Conservation (phyloP, 2,329 filamentous ascomycete genomes). For the Herpotrichia juniperi region DNA sequence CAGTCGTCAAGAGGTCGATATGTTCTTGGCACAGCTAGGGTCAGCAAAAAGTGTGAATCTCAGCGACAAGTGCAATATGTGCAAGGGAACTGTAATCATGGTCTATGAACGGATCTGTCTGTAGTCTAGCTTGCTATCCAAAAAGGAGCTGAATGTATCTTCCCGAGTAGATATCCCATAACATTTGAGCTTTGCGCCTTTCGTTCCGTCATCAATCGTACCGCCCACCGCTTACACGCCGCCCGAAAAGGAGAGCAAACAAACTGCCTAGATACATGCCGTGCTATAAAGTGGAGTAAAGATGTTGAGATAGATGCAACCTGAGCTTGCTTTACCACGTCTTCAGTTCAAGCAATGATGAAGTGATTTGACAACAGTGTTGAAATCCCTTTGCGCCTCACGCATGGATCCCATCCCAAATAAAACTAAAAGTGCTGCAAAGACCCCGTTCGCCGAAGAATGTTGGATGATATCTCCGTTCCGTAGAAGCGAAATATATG, state of each 20-base stretch:
- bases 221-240: not conserved
- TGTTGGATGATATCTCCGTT: constrained; percentile 17
- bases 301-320: constrained; percentile 11
- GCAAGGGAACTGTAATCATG: too few species aligned
- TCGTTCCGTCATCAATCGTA: constrained; percentile 31
- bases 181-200: constrained; percentile 1
- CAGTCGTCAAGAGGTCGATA: too few species aligned
- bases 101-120: not conserved
- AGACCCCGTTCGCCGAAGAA: constrained; percentile 23
- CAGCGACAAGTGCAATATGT: not conserved
- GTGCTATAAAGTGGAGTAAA: constrained; percentile 8
- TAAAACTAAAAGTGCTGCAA: constrained; percentile 7
- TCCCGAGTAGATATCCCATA: constrained; percentile 15
- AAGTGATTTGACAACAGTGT: constrained; percentile 4
- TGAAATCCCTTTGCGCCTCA: constrained; percentile 8
- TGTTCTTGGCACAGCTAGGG: too few species aligned
- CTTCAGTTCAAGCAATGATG: not conserved
- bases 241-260: constrained; percentile 8
- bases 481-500: constrained; percentile 18
- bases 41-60: too few species aligned
- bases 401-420: constrained; percentile 4
- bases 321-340: constrained; percentile 1
- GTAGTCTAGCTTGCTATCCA: constrained; percentile 11
- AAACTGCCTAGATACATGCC: constrained; percentile 17
- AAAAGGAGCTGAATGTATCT: constrained; percentile 17